These are phyloP conservation scores for Cenchrus purpureus DNA, from an alignment of 176 grass and related monocot species.

Conservation along the genomic window DNA sequence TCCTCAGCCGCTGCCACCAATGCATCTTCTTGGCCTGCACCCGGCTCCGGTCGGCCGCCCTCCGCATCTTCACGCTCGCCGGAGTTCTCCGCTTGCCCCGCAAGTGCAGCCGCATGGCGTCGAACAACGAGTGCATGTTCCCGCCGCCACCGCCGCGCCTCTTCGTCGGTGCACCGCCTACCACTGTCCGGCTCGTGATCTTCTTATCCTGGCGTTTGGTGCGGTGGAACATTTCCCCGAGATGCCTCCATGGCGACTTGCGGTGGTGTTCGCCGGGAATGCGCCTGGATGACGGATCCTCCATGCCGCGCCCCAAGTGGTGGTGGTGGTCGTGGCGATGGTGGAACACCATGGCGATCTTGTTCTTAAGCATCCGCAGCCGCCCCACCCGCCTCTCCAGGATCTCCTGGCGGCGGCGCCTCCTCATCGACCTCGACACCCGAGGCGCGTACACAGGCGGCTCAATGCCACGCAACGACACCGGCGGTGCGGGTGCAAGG, in stretches of 20 bases:
- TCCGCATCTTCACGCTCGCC: neutral
- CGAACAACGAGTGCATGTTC: conserved; percentile 43
- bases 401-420: neutral
- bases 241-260: conserved; percentile 51
- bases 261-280: neutral
- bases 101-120: conserved; percentile 39
- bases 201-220: conserved; percentile 18
- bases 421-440: neutral
- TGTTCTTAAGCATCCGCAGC: conserved; percentile 58
- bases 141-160: conserved; percentile 18
- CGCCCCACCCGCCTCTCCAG: conserved; percentile 34
- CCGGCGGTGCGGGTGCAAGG: neutral
- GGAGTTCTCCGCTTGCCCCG: conserved; percentile 28
- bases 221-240: conserved; percentile 42
- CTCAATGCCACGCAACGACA: neutral
- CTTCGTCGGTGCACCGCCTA: neutral
- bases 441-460: neutral
- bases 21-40: conserved; percentile 50
- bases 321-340: conserved; percentile 66
- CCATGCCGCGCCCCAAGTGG: conserved; percentile 11
- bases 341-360: conserved; percentile 60
- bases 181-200: neutral
- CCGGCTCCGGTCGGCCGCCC: neutral
- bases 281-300: neutral
- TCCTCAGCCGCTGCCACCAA: conserved; percentile 61